phyloP scores from a whole-genome alignment of 441 rosid species.

The Erodium chrysanthum region DNA sequence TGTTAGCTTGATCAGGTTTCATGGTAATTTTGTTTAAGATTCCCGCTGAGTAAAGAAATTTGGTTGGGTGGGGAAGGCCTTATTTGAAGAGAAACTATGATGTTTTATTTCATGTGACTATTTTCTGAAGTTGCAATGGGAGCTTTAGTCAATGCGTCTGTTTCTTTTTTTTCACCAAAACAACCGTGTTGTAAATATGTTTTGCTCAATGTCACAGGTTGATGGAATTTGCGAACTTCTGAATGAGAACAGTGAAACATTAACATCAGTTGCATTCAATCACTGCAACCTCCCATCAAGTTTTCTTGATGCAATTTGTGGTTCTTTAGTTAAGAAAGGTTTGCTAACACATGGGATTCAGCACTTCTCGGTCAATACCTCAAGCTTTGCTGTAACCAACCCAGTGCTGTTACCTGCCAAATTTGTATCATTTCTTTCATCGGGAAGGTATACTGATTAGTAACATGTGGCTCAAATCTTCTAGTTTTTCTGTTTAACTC shows the following conservation, averaged over 20 bases:
- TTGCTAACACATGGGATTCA: constrained; percentile 33
- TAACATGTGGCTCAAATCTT: constrained; percentile 17
- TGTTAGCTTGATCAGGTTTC: no score
- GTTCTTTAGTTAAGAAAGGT: constrained; percentile 31
- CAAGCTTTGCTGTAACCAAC: constrained; percentile 42
- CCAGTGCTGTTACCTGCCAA: constrained; percentile 31
- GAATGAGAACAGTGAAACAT: constrained; percentile 47
- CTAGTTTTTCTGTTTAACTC: neutral
- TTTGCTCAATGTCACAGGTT: constrained; percentile 38
- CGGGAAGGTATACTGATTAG: constrained; percentile 42
- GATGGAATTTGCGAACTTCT: constrained; percentile 61
- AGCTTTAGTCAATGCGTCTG: constrained; percentile 2
- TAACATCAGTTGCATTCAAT: constrained; percentile 55
- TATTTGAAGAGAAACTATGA: neutral
- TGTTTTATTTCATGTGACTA: neutral
- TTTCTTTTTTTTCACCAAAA: neutral
- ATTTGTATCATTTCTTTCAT: constrained; percentile 46
- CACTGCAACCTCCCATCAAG: constrained; percentile 66
- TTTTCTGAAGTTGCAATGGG: neutral
- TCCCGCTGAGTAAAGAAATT: no score
- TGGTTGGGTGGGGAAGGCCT: neutral
- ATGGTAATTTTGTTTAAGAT: no score
- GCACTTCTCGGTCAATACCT: constrained; percentile 42
- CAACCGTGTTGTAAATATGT: constrained; percentile 10
- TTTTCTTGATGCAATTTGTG: constrained; percentile 39